Evolutionary conservation across 176 grass and related monocot species (phyloP), one percentile per base, ranked within the genome.

Genomic region (Bolboschoenus planiculmis): DNA sequence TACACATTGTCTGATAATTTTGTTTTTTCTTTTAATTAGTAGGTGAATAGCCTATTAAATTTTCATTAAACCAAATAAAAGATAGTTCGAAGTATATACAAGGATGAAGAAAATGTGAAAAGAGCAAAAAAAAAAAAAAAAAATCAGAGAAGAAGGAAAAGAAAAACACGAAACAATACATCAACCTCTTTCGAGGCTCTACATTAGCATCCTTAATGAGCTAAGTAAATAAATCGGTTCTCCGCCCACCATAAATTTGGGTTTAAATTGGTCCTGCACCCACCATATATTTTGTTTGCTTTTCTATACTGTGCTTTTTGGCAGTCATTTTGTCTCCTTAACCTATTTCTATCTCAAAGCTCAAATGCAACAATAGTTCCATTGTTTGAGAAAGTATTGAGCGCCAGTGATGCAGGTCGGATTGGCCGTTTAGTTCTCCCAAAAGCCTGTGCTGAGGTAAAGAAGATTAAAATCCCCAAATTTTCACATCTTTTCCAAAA

Each of bases 401-500:
- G 97, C 31, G 97, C 97, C 27, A 99, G 97, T 81, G 97, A 99
- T 85, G 97, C 97, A 24, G 97, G 97, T 58, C 97, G 97, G 83
- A 96, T 99, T 58, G 97, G 97, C 10, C 97, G 97, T 68, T 92
- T 99, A 73, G 97, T 99, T 88, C 97, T 99, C 76, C 97, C 97
- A 83, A 99, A 99, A 91, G 97, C 97, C 39, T 99, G 97, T 81
- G 97, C 97, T 20, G 97, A 99, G 97, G 97, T 99, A 90, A 81
- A 58, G 56, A 42, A 81, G 36, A 56, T 43, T 39, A 15, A 43
- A 60, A 23, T 51, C 27, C 6, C 4, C 54, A 20, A 80, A 80
- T 6, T 40, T 58, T 46, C 8, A 51, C 9, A 9, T 56, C 53
- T 59, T 80, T 79, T 75, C 36, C 15, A 39, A 80, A 24, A 43